Evolutionary conservation across 2,329 filamentous ascomycete genomes (phyloP), one percentile per base, ranked within the genome.

Genomic region (Blastomyces emzantsi): DNA sequence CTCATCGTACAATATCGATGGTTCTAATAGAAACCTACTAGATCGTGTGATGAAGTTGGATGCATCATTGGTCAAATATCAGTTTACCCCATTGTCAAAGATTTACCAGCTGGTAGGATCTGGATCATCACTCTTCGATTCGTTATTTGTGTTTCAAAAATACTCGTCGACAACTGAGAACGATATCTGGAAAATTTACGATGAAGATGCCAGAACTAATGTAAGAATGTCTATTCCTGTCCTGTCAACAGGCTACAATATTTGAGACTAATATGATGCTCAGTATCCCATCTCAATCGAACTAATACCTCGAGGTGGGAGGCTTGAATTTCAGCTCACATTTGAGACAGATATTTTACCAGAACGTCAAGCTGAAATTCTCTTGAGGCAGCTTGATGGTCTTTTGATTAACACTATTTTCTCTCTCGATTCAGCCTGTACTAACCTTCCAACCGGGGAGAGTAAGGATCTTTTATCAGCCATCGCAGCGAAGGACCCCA

Each of bases 141-240:
- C 91, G 0, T 80, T 97, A 1, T 85, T 97, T 64, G 88, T 90
- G 0, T 93, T 92, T 70, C 92, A 96, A 70, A 90, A 89, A 67
- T 70, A 79, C 64, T 67, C 76, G 61, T 22, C 45, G 62, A 64
- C 45, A 58, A 65, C 68, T 1, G 61, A 68, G 19, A 63, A 73
- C 0, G 54, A 71, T 3, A 76, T 80, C 0, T 95, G 90, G 88
- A 77, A 78, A 7, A 67, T 89, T 0, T 66, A 84, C 0, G 78
- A 85, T 19, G 91, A 96, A 64, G 78, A 84, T 60, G 87, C 89
- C 6, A 84, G 81, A 1, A 85, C 90, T 1, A 90, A 95, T 69
- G 77, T 78, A 73, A 67, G 76, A 70, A 52, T 30, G 15, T 60
- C 9, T 30, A n/a, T 6, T 25, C 54, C 19, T 41, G 4, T 39